Evolutionary conservation across 2,329 filamentous ascomycete species (phyloP), one percentile per base, ranked within the genome.

Genomic region (Gaeumannomyces tritici): DNA sequence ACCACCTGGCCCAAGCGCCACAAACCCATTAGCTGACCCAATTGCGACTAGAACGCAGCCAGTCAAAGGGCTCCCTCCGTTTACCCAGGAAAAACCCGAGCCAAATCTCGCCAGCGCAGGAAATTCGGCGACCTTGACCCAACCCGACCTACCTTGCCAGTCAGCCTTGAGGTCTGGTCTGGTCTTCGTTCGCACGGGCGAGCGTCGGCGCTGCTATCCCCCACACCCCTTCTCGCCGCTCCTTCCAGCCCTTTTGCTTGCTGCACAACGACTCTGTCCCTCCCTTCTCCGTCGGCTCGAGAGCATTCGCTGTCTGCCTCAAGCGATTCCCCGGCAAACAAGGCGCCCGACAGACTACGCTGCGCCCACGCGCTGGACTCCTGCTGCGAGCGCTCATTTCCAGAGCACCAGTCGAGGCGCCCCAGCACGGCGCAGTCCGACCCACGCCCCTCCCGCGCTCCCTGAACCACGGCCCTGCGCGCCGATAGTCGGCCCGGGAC

Each of bases 71-170:
- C 42, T 51, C 42, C 42, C 42, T 47, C n/a, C 21, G 42, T 9
- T 24, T 51, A 21, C 42, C 42, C 42, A 51, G 42, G 42, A 61
- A 61, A 61, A 56, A 26, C 60, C 60, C 60, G 21, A 57, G 26
- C 31, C 60, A 54, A 61, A 61, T 56, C 47, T 61, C 54, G 60
- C 55, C 29, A 29, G 60, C 60, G 60, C 60, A 61, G 60, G 60
- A 56, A 51, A 58, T 58, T 58, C 61, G 56, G 56, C 35, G n/a
- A 33, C 42, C 57, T 62, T 18, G 42, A 56, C 56, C 55, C 33
- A 62, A 33, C 51, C 59, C 55, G 27, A 57, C 58, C 21, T 31
- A 29, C 54, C 55, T 31, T 21, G 55, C 27, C 28, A 62, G 47
- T 24, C n/a, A 59, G 33, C 55, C 61, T 55, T 18, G 18, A 59